Evolutionary conservation across 2,329 filamentous ascomycete genomes (phyloP), one percentile per base, ranked within the genome.

Genomic region (Pseudogymnoascus sp.): DNA sequence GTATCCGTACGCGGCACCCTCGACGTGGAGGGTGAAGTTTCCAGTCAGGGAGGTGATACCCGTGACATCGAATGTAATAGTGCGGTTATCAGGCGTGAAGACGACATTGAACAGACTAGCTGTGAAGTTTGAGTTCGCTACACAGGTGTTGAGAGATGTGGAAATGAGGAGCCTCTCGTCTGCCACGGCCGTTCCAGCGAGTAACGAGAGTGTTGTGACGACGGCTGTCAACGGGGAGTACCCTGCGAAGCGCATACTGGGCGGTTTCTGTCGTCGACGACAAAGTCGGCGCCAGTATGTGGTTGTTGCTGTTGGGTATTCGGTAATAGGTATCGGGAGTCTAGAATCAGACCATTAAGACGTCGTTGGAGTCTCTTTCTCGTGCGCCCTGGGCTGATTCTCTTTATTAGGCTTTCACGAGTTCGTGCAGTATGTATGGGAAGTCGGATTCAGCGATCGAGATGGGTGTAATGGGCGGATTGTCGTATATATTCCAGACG

Each of bases 71-170:
- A 96, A 85, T 62, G 81, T 79, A 62, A 93, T 81, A 34, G 86
- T 87, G 69, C 82, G 82, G 77, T 96, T 96, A 73, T 82, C 79
- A 34, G 90, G 89, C 1, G 88, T 91, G 76, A 90, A 91, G 67
- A 85, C 79, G 75, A 96, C 89, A 69, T 96, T 88, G 84, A 97
- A 96, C 64, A 95, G 82, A 69, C 88, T 92, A 70, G 93, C 92
- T 3, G 90, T 89, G 76, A 97, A 96, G 72, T 87, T 88, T 28
- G 90, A 93, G 76, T 93, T 88, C 64, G 86, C 80, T 81, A 93
- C 89, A 77, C 93, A 97, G 56, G 89, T 84, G 75, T 90, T 92
- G 69, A 97, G 83, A 25, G 93, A 96, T 73, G 84, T 90, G 63
- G 93, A 95, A 70, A 87, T 81, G 71, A 97, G 89, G 72, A 91